Base-by-base conservation (phyloP, 768 basidiomycete species). In the Suillus alpinus region DNA sequence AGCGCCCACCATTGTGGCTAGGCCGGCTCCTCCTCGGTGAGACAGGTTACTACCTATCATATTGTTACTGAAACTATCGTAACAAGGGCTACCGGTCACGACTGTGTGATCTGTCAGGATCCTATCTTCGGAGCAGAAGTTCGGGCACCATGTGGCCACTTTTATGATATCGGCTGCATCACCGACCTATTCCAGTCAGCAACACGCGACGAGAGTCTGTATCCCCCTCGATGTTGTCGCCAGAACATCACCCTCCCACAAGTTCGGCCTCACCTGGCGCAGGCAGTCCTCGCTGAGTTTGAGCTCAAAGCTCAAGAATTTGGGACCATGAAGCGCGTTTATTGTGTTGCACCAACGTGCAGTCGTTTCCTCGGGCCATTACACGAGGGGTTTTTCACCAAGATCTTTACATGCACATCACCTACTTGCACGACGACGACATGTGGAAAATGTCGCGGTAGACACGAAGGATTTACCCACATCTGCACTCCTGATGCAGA, bases 221-320 rank as follows among this genome's bases (percentile, higher is more conserved):
- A 70, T 63, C 79, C 78, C 4, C 78, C 79, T 34, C 72, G 73
- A 29, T 79, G 79, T 62, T 80, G 79, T 61, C 63, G 70, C 36
- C 65, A 66, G 34, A 60, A 62, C 8, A 75, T 80, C 23, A 63
- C 75, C 34, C 47, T 73, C 37, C 12, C 37, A 13, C 62, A 62
- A 2, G 72, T 77, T 29, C 62, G 51, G 34, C 44, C 49, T 2
- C 69, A 76, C 57, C 62, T 78, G 32, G 29, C 67, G 4, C 61
- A 57, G 20, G 40, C 34, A 0, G 65, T 74, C 18, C 5, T 68
- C 16, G 23, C 57, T 1, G 60, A 65, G 13, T 71, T 75, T 56
- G 58, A 43, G 16, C 64, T 66, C 44, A 79, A 74, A 59, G 43
- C 60, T 1, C 31, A 20, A 44, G 78, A 79, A 51, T 73, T 71